Percentiles rank a stretch among this genome's conserved stretches.
phyloP scores from a whole-genome alignment of 225 moss, liverwort and hornwort genomes.

The Ulota crispa region DNA sequence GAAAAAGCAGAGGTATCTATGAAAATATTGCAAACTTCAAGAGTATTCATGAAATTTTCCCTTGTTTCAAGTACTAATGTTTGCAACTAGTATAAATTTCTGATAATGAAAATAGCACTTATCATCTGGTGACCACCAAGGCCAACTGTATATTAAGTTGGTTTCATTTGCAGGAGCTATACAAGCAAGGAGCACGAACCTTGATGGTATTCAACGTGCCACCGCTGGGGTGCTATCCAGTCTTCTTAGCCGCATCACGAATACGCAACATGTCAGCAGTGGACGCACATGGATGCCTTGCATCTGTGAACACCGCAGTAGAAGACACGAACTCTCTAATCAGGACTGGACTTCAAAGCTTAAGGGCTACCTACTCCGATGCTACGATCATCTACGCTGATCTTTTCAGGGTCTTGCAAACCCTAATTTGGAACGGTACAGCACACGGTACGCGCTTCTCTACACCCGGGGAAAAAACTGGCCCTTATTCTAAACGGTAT shows the following conservation, averaged over 20 bases:
- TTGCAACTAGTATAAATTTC: too few relatives aligned
- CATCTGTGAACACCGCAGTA: constrained; percentile 37
- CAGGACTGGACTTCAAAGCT: constrained; percentile 29
- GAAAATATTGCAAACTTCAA: too few relatives aligned
- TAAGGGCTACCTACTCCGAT: constrained; percentile 31
- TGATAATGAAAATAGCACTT: background rate
- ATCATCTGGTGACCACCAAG: background rate
- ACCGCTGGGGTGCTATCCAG: constrained; percentile 55
- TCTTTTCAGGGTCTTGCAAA: constrained; percentile 38
- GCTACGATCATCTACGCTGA: constrained; percentile 58
- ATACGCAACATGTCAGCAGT: constrained; percentile 14
- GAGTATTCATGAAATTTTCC: too few relatives aligned
- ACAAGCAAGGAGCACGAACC: constrained; percentile 62
- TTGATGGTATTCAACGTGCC: constrained; percentile 69
- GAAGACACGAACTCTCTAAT: constrained; percentile 55
- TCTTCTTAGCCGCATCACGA: background rate
- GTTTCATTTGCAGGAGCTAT: constrained; percentile 47
- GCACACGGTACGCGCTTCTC: constrained; percentile 44
- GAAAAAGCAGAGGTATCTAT: too few relatives aligned
- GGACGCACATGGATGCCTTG: constrained; percentile 60
- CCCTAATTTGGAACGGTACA: constrained; percentile 40
- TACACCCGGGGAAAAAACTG: background rate
- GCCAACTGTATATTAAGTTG: background rate
- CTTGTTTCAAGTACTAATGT: too few relatives aligned
- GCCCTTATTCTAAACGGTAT: background rate